These are phyloP conservation scores for Dittrichia graveolens DNA, from an alignment of 129 eudicot species.

Conservation along the genomic window DNA sequence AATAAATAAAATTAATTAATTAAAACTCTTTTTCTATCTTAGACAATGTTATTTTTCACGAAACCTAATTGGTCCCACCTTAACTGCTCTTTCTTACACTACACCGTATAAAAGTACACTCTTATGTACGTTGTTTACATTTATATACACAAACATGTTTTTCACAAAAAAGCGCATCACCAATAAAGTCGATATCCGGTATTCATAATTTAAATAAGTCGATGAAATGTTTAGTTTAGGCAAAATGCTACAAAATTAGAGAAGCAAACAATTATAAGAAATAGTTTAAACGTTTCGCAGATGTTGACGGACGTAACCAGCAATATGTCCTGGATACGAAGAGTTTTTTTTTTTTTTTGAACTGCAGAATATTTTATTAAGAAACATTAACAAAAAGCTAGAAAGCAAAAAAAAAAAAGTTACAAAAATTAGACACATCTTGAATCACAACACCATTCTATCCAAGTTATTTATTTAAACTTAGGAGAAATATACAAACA, in stretches of 20 bases:
- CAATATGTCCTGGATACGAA: too few species aligned
- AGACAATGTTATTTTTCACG: conserved; percentile 30
- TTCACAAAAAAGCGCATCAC: conserved; percentile 16
- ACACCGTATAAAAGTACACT: conserved; percentile 29
- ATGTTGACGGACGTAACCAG: too few species aligned
- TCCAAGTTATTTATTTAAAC: too few species aligned
- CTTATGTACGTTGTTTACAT: conserved; percentile 7
- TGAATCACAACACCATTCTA: too few species aligned
- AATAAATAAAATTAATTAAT: background rate
- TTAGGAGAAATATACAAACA: too few species aligned
- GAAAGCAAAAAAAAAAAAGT: too few species aligned
- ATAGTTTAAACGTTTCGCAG: too few species aligned
- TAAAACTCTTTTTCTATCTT: conserved; percentile 13
- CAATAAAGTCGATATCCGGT: background rate
- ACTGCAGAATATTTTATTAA: too few species aligned
- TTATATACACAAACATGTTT: background rate
- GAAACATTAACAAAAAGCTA: too few species aligned
- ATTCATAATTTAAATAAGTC: background rate
- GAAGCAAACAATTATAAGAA: background rate
- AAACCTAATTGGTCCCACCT: conserved; percentile 35
- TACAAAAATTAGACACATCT: too few species aligned
- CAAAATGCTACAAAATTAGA: background rate
- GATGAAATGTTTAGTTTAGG: background rate
- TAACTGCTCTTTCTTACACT: conserved; percentile 16
- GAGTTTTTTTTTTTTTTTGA: too few species aligned